Percentiles rank a stretch among this genome's conserved stretches.
Evolutionary conservation across 768 basidiomycete genomes (phyloP).

Genomic region (Lactarius deliciosus): DNA sequence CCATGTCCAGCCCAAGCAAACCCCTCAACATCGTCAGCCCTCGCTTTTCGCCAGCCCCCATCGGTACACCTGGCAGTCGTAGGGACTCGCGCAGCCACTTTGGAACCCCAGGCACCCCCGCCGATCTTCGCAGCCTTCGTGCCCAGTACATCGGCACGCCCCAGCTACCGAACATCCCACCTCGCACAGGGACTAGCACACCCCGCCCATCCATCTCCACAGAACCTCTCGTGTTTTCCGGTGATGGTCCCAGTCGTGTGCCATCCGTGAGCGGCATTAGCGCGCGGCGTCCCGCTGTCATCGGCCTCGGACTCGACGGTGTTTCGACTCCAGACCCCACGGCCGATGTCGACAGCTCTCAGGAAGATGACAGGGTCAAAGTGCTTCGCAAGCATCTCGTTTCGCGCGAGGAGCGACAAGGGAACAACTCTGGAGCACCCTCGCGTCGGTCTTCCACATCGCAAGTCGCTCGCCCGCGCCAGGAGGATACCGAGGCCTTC

Average conservation of each 20-base stretch:
- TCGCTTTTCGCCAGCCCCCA: conserved; percentile 4
- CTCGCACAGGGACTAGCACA: conserved; percentile 42
- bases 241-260: conserved; percentile 24
- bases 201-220: conserved; percentile 29
- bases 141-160: conserved; percentile 63
- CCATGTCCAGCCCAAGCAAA: conserved; percentile 29
- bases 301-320: conserved; percentile 30
- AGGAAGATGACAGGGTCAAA: conserved; percentile 81
- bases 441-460: conserved; percentile 33
- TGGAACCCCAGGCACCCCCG: conserved; percentile 55
- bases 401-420: conserved; percentile 59
- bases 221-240: conserved; percentile 23
- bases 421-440: conserved; percentile 35
- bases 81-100: too few relatives aligned
- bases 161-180: conserved; percentile 51
- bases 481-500: conserved; percentile 67
- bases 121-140: conserved; percentile 58
- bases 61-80: conserved; percentile 28
- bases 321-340: conserved; percentile 33
- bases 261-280: conserved; percentile 41
- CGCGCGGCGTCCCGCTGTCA: conserved; percentile 36
- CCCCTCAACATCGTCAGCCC: conserved; percentile 33
- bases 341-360: conserved; percentile 55
- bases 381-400: conserved; percentile 82
- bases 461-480: conserved; percentile 33